Evolutionary conservation across 371 early-diverging fungal genomes (phyloP).

Genomic region (Batkoa obscura): DNA sequence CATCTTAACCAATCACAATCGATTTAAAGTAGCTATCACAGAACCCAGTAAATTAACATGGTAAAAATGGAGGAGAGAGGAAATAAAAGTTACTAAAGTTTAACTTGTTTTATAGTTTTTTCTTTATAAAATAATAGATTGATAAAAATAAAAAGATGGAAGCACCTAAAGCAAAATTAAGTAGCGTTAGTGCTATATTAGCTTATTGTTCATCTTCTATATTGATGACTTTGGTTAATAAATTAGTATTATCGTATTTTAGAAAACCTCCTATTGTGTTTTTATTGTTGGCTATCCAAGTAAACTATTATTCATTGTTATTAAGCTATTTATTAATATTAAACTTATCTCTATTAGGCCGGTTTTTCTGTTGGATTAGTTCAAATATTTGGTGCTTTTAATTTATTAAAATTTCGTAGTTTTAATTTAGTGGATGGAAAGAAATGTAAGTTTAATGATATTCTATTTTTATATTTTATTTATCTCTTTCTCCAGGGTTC

Average conservation of each 20-base stretch:
- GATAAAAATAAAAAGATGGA: too few species aligned
- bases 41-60: too few species aligned
- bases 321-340: neutral
- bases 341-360: constrained; percentile 9
- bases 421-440: constrained; percentile 10
- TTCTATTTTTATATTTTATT: constrained; percentile 7
- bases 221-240: constrained; percentile 93
- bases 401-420: constrained; percentile 13
- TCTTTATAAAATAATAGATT: too few species aligned
- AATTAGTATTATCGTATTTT: constrained; percentile 73
- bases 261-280: constrained; percentile 71
- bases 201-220: constrained; percentile 84
- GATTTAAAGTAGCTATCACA: too few species aligned
- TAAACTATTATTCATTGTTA: constrained; percentile 10
- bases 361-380: constrained; percentile 16
- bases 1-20: too few species aligned
- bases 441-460: constrained; percentile 11
- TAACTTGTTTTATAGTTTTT: too few species aligned
- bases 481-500: constrained; percentile 47
- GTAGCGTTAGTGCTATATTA: constrained; percentile 24
- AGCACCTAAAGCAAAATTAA: too few species aligned
- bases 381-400: constrained; percentile 13
- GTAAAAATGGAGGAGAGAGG: too few species aligned
- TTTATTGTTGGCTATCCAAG: constrained; percentile 73
- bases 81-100: too few species aligned